These are phyloP conservation scores for Penicillium capsulatum DNA, from an alignment of 2,329 filamentous ascomycete genomes.

Conservation along the genomic window DNA sequence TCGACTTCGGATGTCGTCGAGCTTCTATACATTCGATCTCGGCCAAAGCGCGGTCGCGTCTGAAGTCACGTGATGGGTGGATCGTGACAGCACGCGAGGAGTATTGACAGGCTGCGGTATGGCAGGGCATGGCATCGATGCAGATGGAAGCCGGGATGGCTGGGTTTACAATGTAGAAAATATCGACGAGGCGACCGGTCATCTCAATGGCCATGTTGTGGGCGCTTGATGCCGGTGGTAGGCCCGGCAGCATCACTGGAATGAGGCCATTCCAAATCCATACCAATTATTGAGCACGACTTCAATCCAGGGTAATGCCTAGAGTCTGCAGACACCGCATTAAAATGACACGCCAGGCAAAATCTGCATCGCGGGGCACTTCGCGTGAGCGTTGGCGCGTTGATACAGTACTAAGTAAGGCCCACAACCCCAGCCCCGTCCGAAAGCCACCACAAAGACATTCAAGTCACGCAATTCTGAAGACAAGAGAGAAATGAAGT, in stretches of 20 bases:
- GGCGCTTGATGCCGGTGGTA: too few relatives aligned
- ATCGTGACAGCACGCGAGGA: slow-evolving; percentile 17
- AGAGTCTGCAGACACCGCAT: not conserved
- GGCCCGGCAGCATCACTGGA: too few relatives aligned
- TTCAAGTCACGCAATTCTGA: not conserved
- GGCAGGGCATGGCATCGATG: slow-evolving; percentile 4
- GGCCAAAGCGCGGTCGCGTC: slow-evolving; percentile 20
- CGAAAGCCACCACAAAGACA: not conserved
- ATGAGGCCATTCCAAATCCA: too few relatives aligned
- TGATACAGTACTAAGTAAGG: slow-evolving; percentile 1
- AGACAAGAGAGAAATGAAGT: not conserved
- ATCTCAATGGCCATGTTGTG: too few relatives aligned
- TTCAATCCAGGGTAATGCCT: too few relatives aligned
- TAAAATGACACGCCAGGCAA: slow-evolving; percentile 5
- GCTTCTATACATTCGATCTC: slow-evolving; percentile 10
- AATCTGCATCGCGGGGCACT: slow-evolving; percentile 7
- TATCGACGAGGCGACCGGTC: not conserved
- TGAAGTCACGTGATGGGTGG: slow-evolving; percentile 18
- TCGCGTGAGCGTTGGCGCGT: slow-evolving; percentile 1
- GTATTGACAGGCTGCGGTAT: slow-evolving; percentile 16
- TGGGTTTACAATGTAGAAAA: too few relatives aligned
- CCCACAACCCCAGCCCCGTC: not conserved
- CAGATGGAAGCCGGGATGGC: not conserved
- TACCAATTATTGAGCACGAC: too few relatives aligned
- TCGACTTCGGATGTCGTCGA: not conserved